These are phyloP conservation scores for Boletus coccyginus DNA, from an alignment of 768 basidiomycete genomes.

Conservation along the genomic window DNA sequence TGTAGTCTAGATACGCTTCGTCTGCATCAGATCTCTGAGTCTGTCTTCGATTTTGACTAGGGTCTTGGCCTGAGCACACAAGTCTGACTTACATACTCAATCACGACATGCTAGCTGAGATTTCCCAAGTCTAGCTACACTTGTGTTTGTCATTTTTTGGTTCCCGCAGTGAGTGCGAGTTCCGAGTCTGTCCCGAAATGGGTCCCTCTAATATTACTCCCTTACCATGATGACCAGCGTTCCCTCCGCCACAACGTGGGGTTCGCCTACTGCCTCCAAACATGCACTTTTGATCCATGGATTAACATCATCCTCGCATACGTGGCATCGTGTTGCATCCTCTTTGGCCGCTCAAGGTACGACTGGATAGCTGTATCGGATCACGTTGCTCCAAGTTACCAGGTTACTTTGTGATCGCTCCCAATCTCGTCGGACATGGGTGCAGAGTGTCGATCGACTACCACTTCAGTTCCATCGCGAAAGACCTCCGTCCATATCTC, in stretches of 20 bases:
- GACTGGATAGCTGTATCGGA: neutral
- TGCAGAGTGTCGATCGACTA: slow-evolving; percentile 15
- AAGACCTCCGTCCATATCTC: slow-evolving; percentile 21
- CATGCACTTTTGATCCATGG: slow-evolving; percentile 26
- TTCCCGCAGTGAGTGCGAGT: neutral
- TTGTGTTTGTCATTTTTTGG: too few species aligned
- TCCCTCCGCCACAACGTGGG: slow-evolving; percentile 20
- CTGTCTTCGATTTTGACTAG: too few species aligned
- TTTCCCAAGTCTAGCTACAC: too few species aligned
- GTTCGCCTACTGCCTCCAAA: slow-evolving; percentile 16
- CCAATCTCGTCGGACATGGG: slow-evolving; percentile 19
- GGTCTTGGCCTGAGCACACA: too few species aligned
- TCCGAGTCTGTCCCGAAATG: neutral
- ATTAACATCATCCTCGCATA: slow-evolving; percentile 13
- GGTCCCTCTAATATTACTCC: neutral
- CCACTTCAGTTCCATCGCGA: slow-evolving; percentile 5
- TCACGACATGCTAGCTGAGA: too few species aligned
- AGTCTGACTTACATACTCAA: too few species aligned
- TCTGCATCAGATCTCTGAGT: too few species aligned
- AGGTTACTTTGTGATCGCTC: slow-evolving; percentile 25
- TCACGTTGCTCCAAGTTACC: neutral
- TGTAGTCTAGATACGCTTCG: too few species aligned
- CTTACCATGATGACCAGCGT: slow-evolving; percentile 8
- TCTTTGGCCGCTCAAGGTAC: slow-evolving; percentile 17
- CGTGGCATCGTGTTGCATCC: slow-evolving; percentile 18